phyloP scores from a whole-genome alignment of 441 rosid species.

The Euphorbia corollata region DNA sequence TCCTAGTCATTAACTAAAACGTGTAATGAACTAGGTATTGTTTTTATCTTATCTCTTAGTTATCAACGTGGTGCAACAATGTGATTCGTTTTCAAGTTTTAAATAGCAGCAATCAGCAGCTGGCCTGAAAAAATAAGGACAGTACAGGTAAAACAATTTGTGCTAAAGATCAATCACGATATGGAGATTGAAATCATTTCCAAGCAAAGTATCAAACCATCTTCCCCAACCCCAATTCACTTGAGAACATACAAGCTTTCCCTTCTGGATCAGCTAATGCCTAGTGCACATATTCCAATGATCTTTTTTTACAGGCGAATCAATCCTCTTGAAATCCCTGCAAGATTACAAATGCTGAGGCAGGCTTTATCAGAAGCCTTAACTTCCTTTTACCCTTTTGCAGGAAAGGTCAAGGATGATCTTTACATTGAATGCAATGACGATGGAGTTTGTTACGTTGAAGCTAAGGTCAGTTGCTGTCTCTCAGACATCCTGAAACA shows the following conservation, averaged over 20 bases:
- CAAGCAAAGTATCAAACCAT: constrained; percentile 31
- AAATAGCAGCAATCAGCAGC: too few species aligned
- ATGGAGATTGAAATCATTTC: neutral
- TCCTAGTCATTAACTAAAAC: too few species aligned
- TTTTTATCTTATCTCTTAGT: too few species aligned
- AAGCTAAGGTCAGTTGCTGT: constrained; percentile 10
- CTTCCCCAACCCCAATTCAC: constrained; percentile 37
- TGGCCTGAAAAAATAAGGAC: too few species aligned
- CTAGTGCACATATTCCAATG: constrained; percentile 29
- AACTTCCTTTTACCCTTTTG: constrained; percentile 25
- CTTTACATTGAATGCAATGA: constrained; percentile 25
- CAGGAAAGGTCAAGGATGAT: constrained; percentile 18
- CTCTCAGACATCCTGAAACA: neutral
- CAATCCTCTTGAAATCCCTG: neutral
- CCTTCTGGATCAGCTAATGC: constrained; percentile 35
- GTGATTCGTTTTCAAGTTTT: too few species aligned
- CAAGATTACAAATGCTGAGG: constrained; percentile 26
- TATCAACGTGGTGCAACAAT: too few species aligned
- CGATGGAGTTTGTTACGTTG: constrained; percentile 17
- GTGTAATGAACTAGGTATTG: too few species aligned
- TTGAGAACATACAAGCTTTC: constrained; percentile 39
- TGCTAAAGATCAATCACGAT: too few species aligned
- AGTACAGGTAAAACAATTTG: too few species aligned
- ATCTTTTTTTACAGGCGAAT: constrained; percentile 33
- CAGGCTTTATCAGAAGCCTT: constrained; percentile 34